These are phyloP conservation scores for Guadua angustifolia DNA, from an alignment of 176 grass and related monocot species.

Conservation along the genomic window DNA sequence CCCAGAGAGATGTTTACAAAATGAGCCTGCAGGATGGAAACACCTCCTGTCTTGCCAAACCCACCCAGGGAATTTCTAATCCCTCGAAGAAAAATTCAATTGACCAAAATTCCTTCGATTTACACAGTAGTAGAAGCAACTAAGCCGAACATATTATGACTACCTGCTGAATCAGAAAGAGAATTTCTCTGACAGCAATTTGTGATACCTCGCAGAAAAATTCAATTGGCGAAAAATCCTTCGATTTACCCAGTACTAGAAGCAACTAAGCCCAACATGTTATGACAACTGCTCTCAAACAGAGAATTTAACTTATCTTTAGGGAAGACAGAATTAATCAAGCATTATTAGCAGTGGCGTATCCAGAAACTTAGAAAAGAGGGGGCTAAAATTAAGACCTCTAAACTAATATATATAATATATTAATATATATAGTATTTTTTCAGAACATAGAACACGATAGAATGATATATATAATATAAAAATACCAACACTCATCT, in stretches of 20 bases:
- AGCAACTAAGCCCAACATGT: background rate
- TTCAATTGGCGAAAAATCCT: background rate
- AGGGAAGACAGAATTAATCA: background rate
- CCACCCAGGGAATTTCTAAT: slow-evolving; percentile 37
- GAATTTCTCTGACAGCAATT: background rate
- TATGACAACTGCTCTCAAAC: background rate
- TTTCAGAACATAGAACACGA: no score
- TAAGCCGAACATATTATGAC: background rate
- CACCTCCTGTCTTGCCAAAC: slow-evolving; percentile 83
- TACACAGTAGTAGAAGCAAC: background rate
- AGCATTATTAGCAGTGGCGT: no score
- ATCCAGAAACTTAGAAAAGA: no score
- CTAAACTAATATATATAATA: no score
- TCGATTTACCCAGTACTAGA: background rate
- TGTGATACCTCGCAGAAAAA: background rate
- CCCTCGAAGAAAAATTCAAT: background rate
- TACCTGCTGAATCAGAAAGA: background rate
- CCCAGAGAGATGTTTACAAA: slow-evolving; percentile 66
- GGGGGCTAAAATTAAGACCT: no score
- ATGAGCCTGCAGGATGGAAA: slow-evolving; percentile 82
- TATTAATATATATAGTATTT: no score
- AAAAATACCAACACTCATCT: no score
- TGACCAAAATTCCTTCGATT: background rate
- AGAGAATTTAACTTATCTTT: background rate
- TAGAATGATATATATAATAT: no score